Conservation (phyloP, 1,139 yeast species). For the Suhomyces kunorum region DNA sequence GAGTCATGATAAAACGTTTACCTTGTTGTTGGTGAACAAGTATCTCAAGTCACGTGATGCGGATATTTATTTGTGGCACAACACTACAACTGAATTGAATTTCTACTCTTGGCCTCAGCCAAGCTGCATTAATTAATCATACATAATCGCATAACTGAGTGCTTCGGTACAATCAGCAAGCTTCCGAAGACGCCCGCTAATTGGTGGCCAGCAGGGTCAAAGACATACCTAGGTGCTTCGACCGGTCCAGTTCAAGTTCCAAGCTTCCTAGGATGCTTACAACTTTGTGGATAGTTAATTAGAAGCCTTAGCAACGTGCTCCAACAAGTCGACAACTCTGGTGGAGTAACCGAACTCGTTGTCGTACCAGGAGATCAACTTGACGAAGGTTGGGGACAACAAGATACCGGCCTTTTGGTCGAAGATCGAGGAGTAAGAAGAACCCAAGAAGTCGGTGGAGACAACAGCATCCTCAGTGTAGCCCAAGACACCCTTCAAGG, state of each 20-base stretch:
- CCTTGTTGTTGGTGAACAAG: too few relatives aligned
- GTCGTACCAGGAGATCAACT: slow-evolving; percentile 88
- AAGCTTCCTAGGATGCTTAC: slow-evolving; percentile 11
- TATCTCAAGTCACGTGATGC: background rate
- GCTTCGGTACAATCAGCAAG: slow-evolving; percentile 8
- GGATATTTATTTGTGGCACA: background rate
- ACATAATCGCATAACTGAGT: slow-evolving; percentile 5
- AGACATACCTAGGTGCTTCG: slow-evolving; percentile 67
- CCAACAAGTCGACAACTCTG: slow-evolving; percentile 84
- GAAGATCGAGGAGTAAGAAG: slow-evolving; percentile 76
- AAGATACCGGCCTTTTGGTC: slow-evolving; percentile 86
- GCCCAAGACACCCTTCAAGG: slow-evolving; percentile 73
- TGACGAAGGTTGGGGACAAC: slow-evolving; percentile 79
- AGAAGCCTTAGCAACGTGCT: slow-evolving; percentile 61
- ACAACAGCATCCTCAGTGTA: slow-evolving; percentile 89
- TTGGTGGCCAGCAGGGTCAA: slow-evolving; percentile 21
- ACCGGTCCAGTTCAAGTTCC: slow-evolving; percentile 20
- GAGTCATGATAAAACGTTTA: slow-evolving; percentile 1
- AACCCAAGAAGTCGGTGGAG: slow-evolving; percentile 80
- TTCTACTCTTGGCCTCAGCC: slow-evolving; percentile 8
- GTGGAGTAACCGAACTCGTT: slow-evolving; percentile 91
- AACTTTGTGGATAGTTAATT: slow-evolving; percentile 21
- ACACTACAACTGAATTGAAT: background rate
- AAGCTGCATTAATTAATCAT: slow-evolving; percentile 11
- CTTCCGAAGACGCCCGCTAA: slow-evolving; percentile 13